phyloP scores from a whole-genome alignment of 2,329 filamentous ascomycete genomes.

The Parafenestella ontariensis region DNA sequence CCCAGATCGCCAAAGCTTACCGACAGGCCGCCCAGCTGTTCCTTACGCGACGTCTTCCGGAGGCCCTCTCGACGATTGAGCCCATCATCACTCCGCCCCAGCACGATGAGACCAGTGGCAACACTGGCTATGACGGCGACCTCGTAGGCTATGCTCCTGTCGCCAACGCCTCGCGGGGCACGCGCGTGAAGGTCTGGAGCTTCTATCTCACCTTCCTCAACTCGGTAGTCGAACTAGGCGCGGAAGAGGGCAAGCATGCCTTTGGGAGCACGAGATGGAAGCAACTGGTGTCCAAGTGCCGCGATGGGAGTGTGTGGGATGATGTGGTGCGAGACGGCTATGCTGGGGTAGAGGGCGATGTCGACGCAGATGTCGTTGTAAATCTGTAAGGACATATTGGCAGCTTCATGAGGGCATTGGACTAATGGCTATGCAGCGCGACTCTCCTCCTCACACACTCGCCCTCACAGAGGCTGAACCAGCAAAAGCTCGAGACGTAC shows the following conservation, averaged over 20 bases:
- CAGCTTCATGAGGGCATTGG: background rate
- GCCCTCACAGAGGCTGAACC: conserved; percentile 80
- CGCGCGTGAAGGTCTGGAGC: conserved; percentile 95
- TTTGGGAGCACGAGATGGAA: conserved; percentile 90
- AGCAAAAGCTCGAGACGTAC: conserved; percentile 86
- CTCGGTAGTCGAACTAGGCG: conserved; percentile 84
- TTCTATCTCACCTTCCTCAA: conserved; percentile 94
- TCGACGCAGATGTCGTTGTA: conserved; percentile 93
- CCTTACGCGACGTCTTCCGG: conserved; percentile 88
- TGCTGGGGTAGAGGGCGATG: conserved; percentile 83
- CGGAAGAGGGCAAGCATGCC: conserved; percentile 86
- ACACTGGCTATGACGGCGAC: conserved; percentile 29
- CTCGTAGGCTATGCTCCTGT: conserved; percentile 68
- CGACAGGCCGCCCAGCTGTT: conserved; percentile 94
- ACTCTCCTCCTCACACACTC: conserved; percentile 92
- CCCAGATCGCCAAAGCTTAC: conserved; percentile 88
- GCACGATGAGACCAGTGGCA: conserved; percentile 30
- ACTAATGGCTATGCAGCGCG: conserved; percentile 62
- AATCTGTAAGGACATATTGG: conserved; percentile 68
- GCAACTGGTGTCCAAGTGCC: conserved; percentile 79
- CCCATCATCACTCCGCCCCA: conserved; percentile 74
- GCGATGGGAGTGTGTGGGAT: conserved; percentile 93
- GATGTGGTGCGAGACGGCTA: conserved; percentile 89
- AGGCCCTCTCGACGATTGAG: conserved; percentile 84
- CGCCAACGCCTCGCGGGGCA: conserved; percentile 78